Conservation (phyloP, 164 flowering plant genomes). For the Annona squamosa region DNA sequence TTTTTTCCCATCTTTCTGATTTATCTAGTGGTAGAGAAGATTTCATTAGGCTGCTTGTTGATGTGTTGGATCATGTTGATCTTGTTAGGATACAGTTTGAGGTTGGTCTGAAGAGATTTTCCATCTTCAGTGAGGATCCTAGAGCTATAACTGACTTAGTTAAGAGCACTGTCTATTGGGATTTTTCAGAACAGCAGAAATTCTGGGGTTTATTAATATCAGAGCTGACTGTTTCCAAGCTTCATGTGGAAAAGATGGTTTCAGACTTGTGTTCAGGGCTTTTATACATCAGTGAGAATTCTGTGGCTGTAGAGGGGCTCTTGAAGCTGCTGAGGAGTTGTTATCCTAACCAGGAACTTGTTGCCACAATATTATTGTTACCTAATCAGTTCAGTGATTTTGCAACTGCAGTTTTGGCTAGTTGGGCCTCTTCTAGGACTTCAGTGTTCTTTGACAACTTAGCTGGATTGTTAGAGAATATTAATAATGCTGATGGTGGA, state of each 20-base stretch:
- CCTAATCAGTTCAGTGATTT: constrained; percentile 30
- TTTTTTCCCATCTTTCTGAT: constrained; percentile 34
- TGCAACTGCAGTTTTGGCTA: constrained; percentile 36
- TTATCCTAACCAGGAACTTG: constrained; percentile 41
- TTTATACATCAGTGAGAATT: constrained; percentile 22
- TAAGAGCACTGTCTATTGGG: constrained; percentile 32
- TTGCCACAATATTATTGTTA: constrained; percentile 30
- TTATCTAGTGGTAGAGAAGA: constrained; percentile 26
- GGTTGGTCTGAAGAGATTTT: constrained; percentile 29
- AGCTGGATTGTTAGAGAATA: constrained; percentile 27
- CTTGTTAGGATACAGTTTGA: constrained; percentile 33
- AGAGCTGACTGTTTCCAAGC: constrained; percentile 34
- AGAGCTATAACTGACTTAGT: constrained; percentile 19
- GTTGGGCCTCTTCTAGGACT: constrained; percentile 35
- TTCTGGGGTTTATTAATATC: constrained; percentile 43
- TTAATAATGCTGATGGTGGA: constrained; percentile 12
- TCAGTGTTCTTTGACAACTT: constrained; percentile 33
- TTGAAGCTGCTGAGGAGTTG: constrained; percentile 24
- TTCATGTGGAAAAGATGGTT: constrained; percentile 33
- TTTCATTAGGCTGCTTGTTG: constrained; percentile 27
- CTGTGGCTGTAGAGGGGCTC: constrained; percentile 37
- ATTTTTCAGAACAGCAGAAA: constrained; percentile 32
- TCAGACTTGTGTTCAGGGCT: constrained; percentile 21
- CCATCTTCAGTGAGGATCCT: constrained; percentile 32
- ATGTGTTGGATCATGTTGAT: constrained; percentile 29